Conservation (phyloP, 1,284 basidiomycete species). For the Malassezia restricta region DNA sequence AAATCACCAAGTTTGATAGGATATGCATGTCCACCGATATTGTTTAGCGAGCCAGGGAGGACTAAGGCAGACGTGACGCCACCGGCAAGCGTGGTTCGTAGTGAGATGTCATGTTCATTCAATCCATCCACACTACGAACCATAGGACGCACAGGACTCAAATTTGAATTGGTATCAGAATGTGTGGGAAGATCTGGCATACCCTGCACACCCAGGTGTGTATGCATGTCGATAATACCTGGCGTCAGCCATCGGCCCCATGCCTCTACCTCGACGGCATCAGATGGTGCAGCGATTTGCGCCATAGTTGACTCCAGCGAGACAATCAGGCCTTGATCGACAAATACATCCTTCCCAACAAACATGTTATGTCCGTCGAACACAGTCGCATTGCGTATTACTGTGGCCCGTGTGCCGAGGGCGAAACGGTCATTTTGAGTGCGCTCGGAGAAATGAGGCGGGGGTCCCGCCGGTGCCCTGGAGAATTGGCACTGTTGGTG, state of each 20-base stretch:
- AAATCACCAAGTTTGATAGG: constrained; percentile 58
- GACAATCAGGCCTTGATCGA: constrained; percentile 49
- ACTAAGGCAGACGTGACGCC: constrained; percentile 61
- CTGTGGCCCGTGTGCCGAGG: constrained; percentile 55
- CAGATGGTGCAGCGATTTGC: neutral
- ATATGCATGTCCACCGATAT: constrained; percentile 60
- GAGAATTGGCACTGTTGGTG: constrained; percentile 19
- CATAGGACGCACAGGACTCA: constrained; percentile 52
- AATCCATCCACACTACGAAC: constrained; percentile 56
- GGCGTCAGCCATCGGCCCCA: constrained; percentile 34
- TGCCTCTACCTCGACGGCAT: constrained; percentile 18
- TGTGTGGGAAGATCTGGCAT: constrained; percentile 47
- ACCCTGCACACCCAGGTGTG: constrained; percentile 55
- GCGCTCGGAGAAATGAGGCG: constrained; percentile 52
- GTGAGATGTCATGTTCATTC: constrained; percentile 56
- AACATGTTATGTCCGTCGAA: constrained; percentile 65
- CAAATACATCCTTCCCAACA: constrained; percentile 48
- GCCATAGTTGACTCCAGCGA: constrained; percentile 38
- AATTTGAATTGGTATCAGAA: constrained; percentile 49
- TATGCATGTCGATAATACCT: constrained; percentile 63
- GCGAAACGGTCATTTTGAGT: constrained; percentile 62
- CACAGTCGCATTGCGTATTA: constrained; percentile 65
- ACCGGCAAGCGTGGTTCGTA: constrained; percentile 54
- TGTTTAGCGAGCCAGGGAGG: constrained; percentile 55
- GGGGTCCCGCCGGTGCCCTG: constrained; percentile 46